phyloP scores from a whole-genome alignment of 1,284 basidiomycete species.

The Pholiota adiposa region DNA sequence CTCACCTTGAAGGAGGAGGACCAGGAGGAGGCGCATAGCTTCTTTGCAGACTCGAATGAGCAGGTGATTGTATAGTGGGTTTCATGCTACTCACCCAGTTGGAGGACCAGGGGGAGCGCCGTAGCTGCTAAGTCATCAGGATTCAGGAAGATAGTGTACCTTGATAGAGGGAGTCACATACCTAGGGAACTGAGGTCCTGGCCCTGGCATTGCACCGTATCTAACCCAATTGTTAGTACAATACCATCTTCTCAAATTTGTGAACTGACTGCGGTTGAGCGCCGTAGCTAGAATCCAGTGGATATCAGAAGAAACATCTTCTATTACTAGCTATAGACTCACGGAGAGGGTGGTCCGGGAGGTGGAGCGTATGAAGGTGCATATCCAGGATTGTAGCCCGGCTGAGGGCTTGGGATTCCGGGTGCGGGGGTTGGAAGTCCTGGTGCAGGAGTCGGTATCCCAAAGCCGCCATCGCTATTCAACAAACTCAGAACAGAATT shows the following conservation, averaged over 20 bases:
- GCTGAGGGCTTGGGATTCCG: constrained; percentile 16
- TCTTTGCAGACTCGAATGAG: neutral
- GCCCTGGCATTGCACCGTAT: constrained; percentile 3
- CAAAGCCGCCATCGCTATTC: constrained; percentile 19
- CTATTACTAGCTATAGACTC: neutral
- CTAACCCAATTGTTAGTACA: neutral
- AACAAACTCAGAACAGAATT: neutral
- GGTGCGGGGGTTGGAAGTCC: constrained; percentile 12
- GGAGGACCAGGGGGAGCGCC: constrained; percentile 25
- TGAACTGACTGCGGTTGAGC: constrained; percentile 8
- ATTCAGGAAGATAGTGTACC: no score
- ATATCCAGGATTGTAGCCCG: constrained; percentile 37
- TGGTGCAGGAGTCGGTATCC: constrained; percentile 19
- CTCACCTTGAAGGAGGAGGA: constrained; percentile 8
- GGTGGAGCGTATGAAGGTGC: constrained; percentile 38
- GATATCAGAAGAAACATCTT: neutral
- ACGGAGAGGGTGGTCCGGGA: constrained; percentile 28
- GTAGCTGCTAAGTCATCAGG: constrained; percentile 14
- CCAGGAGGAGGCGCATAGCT: constrained; percentile 25
- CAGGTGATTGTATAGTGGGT: neutral
- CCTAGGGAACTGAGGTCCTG: neutral
- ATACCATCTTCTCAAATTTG: neutral
- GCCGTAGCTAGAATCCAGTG: constrained; percentile 2
- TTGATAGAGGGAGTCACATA: no score
- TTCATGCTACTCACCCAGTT: constrained; percentile 22